These are phyloP conservation scores for Pseudocercospora eumusae DNA, from an alignment of 2,329 filamentous ascomycete species.

Conservation along the genomic window DNA sequence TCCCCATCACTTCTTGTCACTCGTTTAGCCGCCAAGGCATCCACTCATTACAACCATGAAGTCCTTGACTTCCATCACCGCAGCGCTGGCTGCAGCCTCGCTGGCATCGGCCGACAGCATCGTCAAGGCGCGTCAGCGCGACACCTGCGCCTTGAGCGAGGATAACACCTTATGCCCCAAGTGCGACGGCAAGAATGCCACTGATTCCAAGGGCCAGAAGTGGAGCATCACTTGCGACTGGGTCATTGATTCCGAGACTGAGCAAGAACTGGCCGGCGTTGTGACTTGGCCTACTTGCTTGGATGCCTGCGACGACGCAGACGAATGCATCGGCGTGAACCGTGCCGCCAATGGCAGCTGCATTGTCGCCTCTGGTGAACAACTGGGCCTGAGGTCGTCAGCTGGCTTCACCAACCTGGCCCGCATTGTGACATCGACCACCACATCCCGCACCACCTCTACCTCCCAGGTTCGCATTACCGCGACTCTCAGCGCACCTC, in stretches of 20 bases:
- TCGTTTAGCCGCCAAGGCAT: conserved; percentile 42
- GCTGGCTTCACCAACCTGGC: conserved; percentile 22
- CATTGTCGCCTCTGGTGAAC: conserved; percentile 21
- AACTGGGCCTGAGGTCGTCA: conserved; percentile 18
- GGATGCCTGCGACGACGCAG: conserved; percentile 31
- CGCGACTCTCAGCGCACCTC: conserved; percentile 11
- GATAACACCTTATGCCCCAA: conserved; percentile 27
- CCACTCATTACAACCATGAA: conserved; percentile 48
- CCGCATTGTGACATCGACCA: conserved; percentile 11
- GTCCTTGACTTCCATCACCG: conserved; percentile 17
- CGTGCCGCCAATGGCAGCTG: conserved; percentile 31
- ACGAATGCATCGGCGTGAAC: conserved; percentile 32
- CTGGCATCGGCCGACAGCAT: conserved; percentile 17
- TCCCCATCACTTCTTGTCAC: conserved; percentile 8
- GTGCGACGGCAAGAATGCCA: conserved; percentile 30
- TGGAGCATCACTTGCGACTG: conserved; percentile 33
- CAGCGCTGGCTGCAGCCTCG: conserved; percentile 15
- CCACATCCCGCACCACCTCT: conserved; percentile 13
- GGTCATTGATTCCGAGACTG: conserved; percentile 19
- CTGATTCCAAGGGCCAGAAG: conserved; percentile 22
- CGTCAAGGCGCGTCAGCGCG: conserved; percentile 16
- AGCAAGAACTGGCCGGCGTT: conserved; percentile 22
- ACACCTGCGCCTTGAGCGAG: conserved; percentile 17
- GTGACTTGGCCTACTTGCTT: conserved; percentile 25
- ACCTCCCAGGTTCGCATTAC: conserved; percentile 16